phyloP scores from a whole-genome alignment of 768 basidiomycete genomes.

The Boletales sp. region DNA sequence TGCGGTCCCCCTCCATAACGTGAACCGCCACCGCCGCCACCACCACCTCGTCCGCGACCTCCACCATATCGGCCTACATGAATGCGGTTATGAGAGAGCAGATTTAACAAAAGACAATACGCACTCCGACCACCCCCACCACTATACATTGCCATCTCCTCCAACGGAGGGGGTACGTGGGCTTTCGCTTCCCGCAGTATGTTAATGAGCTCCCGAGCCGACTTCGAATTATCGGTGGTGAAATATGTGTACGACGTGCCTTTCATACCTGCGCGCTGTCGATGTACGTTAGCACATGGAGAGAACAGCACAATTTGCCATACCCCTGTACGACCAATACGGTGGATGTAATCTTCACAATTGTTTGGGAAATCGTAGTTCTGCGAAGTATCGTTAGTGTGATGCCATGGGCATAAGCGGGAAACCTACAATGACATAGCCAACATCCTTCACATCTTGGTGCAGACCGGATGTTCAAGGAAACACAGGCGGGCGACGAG shows the following conservation, averaged over 20 bases:
- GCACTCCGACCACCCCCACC: constrained; percentile 73
- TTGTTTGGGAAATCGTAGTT: constrained; percentile 99
- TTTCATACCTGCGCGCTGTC: constrained; percentile 84
- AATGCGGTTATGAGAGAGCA: background rate
- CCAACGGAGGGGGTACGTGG: constrained; percentile 79
- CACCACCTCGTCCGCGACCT: constrained; percentile 30
- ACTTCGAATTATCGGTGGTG: constrained; percentile 93
- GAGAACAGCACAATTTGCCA: constrained; percentile 18
- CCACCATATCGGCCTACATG: constrained; percentile 57
- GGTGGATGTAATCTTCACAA: constrained; percentile 97
- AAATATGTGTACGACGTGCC: constrained; percentile 95
- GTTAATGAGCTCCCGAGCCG: constrained; percentile 83
- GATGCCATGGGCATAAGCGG: constrained; percentile 1
- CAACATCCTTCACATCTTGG: constrained; percentile 97
- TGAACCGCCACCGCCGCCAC: constrained; percentile 12
- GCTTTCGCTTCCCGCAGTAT: constrained; percentile 89
- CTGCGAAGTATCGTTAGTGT: constrained; percentile 36
- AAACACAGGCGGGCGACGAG: constrained; percentile 20
- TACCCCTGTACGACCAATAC: constrained; percentile 96
- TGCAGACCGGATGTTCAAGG: constrained; percentile 30
- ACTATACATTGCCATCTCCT: constrained; percentile 89
- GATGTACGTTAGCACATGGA: constrained; percentile 12
- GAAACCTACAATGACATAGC: constrained; percentile 85
- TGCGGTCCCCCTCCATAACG: constrained; percentile 19
- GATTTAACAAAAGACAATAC: constrained; percentile 17